Percentiles rank a stretch among this genome's conserved stretches.
These are phyloP conservation scores for Paraphoma chrysanthemicola DNA, from an alignment of 2,329 filamentous ascomycete genomes.

Conservation along the genomic window DNA sequence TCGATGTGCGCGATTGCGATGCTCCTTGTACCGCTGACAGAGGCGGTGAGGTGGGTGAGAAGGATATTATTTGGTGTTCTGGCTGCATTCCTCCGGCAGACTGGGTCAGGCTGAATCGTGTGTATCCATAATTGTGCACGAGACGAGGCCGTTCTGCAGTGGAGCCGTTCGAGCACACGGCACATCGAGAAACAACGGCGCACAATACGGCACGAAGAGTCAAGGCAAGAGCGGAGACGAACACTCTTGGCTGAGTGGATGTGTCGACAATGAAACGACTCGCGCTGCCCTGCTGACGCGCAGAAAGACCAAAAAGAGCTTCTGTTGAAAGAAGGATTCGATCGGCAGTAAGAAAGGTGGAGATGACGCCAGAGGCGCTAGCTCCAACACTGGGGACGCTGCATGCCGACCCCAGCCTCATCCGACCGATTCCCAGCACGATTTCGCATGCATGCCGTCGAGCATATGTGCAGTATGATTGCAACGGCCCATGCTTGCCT, in stretches of 20 bases:
- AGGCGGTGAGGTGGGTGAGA: background rate
- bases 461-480: background rate
- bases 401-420: background rate
- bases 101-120: background rate
- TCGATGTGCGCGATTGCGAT: background rate
- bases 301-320: conserved; percentile 5
- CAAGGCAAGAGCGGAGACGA: conserved; percentile 5
- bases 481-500: background rate
- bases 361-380: conserved; percentile 4
- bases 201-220: background rate
- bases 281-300: conserved; percentile 12
- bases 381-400: background rate
- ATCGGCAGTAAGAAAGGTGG: conserved; percentile 8
- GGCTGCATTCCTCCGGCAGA: background rate
- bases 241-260: conserved; percentile 8
- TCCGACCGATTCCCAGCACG: background rate
- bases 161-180: conserved; percentile 2
- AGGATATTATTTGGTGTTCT: background rate
- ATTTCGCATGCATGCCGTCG: background rate
- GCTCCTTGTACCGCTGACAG: background rate
- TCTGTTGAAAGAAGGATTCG: conserved; percentile 1
- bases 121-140: background rate
- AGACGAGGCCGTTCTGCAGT: background rate
- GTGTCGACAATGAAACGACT: conserved; percentile 2
- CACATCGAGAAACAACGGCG: conserved; percentile 4